Evolutionary conservation across 1,284 basidiomycete species (phyloP), one percentile per base, ranked within the genome.

Genomic region (Xerocomus nothofagi): DNA sequence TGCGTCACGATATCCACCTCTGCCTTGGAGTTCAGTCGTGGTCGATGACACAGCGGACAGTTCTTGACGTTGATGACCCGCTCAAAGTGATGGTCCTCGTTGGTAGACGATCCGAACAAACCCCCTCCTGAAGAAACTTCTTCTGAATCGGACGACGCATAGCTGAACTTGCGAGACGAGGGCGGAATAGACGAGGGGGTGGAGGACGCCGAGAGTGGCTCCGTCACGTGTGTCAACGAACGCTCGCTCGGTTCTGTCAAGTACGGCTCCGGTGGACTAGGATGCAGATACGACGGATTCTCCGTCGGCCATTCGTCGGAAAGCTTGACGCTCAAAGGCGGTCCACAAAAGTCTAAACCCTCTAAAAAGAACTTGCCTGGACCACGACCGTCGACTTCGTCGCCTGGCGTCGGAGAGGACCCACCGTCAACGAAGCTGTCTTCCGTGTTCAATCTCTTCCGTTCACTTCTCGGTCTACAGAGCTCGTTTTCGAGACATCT

Each of bases 1-100:
- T 95, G 92, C 18, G 93, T 95, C 47, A 97, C 77, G 59, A 98
- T 97, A 66, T 97, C 95, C 57, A 93, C 79, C 70, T 98, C 96
- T 2, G 84, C 91, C 66, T 93, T 94, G 44, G 84, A 81, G 63
- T 81, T 87, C 54, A 98, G 67, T 31, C 93, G 76, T 1, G 92
- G 88, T 29, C 93, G 84, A 68, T 93, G 93, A 65, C 96, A 99
- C 34, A 99, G 70, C 0, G 97, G 96, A 63, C 96, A 99, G 46
- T 83, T 88, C 73, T 90, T 91, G 60, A 98, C 85, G 62, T 96
- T 97, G 74, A 98, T 96, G 11, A 99, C 86, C 12, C 93, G 82
- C 68, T 98, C 93, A 39, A 88, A 73, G n/a, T 76, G 68, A 21
- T 80, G 78, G 2, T 77, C 73, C 20, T 54, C 58, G n/a, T 44